phyloP scores from a whole-genome alignment of 441 rosid genomes.

The Arabidopsis lyrata region DNA sequence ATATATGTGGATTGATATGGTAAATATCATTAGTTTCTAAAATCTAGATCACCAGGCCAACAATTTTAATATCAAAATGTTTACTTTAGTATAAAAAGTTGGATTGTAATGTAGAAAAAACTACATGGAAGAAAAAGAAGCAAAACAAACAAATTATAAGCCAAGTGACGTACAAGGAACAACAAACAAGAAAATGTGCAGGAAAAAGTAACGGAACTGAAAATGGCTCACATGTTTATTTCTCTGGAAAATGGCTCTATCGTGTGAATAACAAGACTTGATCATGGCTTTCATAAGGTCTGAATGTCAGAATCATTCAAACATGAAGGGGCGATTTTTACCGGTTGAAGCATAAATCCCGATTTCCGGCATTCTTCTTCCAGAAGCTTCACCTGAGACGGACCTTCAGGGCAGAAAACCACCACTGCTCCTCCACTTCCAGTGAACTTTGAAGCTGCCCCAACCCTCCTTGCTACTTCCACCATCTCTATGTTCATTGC shows the following conservation, averaged over 20 bases:
- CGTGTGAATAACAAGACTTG: background rate
- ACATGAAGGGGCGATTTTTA: slow-evolving; percentile 60
- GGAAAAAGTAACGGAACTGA: background rate
- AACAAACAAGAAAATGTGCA: background rate
- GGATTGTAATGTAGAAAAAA: background rate
- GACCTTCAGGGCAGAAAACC: slow-evolving; percentile 77
- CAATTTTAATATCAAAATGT: background rate
- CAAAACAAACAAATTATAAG: background rate
- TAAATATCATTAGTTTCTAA: too few relatives aligned
- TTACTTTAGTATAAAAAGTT: background rate
- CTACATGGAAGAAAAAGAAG: background rate
- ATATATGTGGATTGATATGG: background rate
- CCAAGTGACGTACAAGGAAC: slow-evolving; percentile 1
- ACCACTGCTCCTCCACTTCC: slow-evolving; percentile 98
- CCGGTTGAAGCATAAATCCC: slow-evolving; percentile 67
- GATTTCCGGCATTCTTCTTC: slow-evolving; percentile 75
- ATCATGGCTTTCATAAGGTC: slow-evolving; percentile 41
- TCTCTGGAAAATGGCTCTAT: background rate
- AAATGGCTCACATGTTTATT: slow-evolving; percentile 18
- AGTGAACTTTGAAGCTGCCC: slow-evolving; percentile 90
- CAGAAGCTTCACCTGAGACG: slow-evolving; percentile 65
- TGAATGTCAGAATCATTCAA: slow-evolving; percentile 56
- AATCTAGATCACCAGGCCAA: background rate
- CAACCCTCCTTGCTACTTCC: slow-evolving; percentile 76
- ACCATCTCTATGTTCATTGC: slow-evolving; percentile 89